Evolutionary conservation across 352 stramenopile genomes (phyloP), one percentile per base, ranked within the genome.

Genomic region (Pythium utonaiense): DNA sequence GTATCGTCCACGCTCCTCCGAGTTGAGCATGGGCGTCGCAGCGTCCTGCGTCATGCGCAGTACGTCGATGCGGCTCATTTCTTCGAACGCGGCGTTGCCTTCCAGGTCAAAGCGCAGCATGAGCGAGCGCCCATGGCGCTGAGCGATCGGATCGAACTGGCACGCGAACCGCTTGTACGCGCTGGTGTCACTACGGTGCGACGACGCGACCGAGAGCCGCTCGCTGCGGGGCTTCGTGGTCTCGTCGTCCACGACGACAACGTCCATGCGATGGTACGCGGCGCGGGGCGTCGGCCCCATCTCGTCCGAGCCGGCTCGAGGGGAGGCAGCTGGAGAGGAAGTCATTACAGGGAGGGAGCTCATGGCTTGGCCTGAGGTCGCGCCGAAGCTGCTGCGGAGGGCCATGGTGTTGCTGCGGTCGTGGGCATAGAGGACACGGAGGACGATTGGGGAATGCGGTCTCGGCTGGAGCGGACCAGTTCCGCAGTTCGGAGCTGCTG

Each of bases 11-110:
- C 42, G 36, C 28, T 59, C 36, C 33, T 56, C 36, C 28, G 41
- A 34, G 47, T 56, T 27, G 7, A 62, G 31, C 31, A 16, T 54
- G 27, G n/a, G 16, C 28, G 53, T 61, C 1, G 78, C 78, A 0
- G 75, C 77, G 25, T 83, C 70, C 49, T 87, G 78, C n/a, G 75
- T 77, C 74, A 86, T 75, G 21, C 71, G 73, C 51, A 90, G 66
- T 42, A 90, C 71, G 30, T 88, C 78, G 17, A 82, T n/a, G 9
- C 80, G 72, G 27, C 74, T 83, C 69, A 90, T 78, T 40, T 86
- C 73, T 33, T 84, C 71, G 44, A 88, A 83, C 25, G 69, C 67
- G 9, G 73, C 78, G 16, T 80, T 78, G 8, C 80, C 80, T 7
- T 80, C 54, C 22, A 67, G 38, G 45, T 90, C 78, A 60, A 90